Evolutionary conservation across 257 asterid species (phyloP), one percentile per base, ranked within the genome.

Genomic region (Solanum chiquidenum): DNA sequence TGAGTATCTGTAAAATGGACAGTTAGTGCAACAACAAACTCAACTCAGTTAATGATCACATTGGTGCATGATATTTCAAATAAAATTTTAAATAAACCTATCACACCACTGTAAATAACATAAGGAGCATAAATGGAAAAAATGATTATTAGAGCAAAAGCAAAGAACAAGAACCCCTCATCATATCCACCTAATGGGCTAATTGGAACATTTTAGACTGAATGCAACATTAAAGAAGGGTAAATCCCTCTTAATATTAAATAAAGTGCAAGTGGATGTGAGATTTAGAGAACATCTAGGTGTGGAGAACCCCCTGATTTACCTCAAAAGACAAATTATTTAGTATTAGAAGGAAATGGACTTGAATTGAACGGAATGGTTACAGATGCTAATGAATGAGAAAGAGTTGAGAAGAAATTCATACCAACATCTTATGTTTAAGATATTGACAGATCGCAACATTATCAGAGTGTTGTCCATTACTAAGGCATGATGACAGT

Each of bases 361-460:
- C 62, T 77, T 77, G 84, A 25, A 77, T 40, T 77, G 62, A 77
- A 9, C 84, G 2, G n/a, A 76, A 77, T 13, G 62, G 60, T 25
- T 27, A 7, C 58, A 42, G 49, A 82, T 29, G 29, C 85, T 49
- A 49, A 49, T 49, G 34, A 49, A 49, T 31, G 46, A 60, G 86
- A 27, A 74, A 38, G 18, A 86, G 58, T 21, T 18, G 23, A 52
- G 34, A 74, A 75, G 29, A 74, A 44, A 21, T 79, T 66, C 89
- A 87, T 92, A 96, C 99, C 98, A 97, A 91, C 55, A 96, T 86
- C 92, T 97, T 95, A 93, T 97, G 98, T 83, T 93, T 94, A 90
- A 92, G 87, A 90, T 95, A 97, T 69, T 91, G 93, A 86, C 90
- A 92, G 38, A 92, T 89, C 52, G 91, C 91, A 88, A 88, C 83